Evolutionary conservation across 2,329 filamentous ascomycete genomes (phyloP).

Genomic region (Curvularia sp.): DNA sequence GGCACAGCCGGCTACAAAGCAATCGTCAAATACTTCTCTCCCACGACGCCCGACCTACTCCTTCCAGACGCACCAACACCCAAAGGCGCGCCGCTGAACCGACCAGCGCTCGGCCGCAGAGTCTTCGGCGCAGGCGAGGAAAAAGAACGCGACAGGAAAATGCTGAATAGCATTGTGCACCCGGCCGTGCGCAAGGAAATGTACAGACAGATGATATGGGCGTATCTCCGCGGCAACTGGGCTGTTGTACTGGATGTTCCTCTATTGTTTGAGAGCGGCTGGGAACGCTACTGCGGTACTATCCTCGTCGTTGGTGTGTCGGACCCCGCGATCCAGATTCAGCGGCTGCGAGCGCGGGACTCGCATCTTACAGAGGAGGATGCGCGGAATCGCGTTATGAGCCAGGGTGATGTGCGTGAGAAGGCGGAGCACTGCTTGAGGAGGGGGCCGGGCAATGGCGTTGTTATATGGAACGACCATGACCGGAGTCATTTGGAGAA

Average conservation of each 20-base stretch:
- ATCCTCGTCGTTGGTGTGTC: constrained; percentile 86
- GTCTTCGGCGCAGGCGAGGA: constrained; percentile 85
- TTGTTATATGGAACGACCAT: constrained; percentile 91
- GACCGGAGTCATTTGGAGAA: constrained; percentile 71
- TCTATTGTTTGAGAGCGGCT: constrained; percentile 84
- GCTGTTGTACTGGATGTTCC: constrained; percentile 93
- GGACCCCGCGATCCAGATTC: constrained; percentile 83
- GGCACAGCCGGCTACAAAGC: constrained; percentile 82
- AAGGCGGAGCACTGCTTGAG: constrained; percentile 80
- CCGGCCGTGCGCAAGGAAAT: constrained; percentile 86
- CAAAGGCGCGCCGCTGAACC: constrained; percentile 78
- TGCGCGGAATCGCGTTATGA: constrained; percentile 82
- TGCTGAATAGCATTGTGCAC: constrained; percentile 90
- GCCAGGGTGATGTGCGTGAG: constrained; percentile 83
- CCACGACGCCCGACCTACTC: constrained; percentile 85
- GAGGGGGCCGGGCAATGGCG: constrained; percentile 67
- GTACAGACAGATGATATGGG: constrained; percentile 73
- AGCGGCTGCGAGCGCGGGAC: constrained; percentile 76
- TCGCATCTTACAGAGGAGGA: constrained; percentile 81
- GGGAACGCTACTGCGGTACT: constrained; percentile 84
- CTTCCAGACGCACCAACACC: constrained; percentile 62
- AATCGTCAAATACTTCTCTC: constrained; percentile 81
- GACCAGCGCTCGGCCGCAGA: constrained; percentile 80
- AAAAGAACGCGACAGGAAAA: constrained; percentile 71
- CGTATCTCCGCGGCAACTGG: constrained; percentile 80